Percentiles rank a stretch among this genome's conserved stretches.
These are phyloP conservation scores for Graphilbum sp. DNA, from an alignment of 2,329 filamentous ascomycete species.

Conservation along the genomic window DNA sequence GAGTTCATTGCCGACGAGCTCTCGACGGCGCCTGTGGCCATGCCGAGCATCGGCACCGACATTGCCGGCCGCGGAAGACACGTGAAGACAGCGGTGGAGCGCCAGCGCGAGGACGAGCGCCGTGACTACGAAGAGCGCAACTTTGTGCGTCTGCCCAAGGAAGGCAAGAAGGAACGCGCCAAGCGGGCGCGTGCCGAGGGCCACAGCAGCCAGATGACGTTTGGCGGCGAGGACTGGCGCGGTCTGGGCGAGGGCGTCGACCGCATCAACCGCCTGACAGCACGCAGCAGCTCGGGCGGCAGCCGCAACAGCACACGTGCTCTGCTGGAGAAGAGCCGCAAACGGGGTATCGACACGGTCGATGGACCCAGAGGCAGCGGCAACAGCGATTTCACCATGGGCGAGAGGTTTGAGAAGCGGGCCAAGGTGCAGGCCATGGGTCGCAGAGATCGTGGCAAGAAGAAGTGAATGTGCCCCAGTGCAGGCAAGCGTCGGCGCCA, in stretches of 20 bases:
- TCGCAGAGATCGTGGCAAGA: slow-evolving; percentile 26
- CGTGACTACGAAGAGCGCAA: slow-evolving; percentile 84
- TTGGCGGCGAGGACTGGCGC: slow-evolving; percentile 87
- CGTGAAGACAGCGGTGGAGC: slow-evolving; percentile 61
- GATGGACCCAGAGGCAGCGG: slow-evolving; percentile 57
- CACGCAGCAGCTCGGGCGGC: slow-evolving; percentile 32
- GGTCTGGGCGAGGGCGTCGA: slow-evolving; percentile 72
- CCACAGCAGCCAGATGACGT: slow-evolving; percentile 42
- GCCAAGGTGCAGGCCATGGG: slow-evolving; percentile 37
- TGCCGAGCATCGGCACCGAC: slow-evolving; percentile 84
- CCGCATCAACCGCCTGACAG: slow-evolving; percentile 68
- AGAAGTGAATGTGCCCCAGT: too few species aligned
- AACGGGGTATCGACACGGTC: slow-evolving; percentile 50
- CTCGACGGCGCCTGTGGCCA: slow-evolving; percentile 61
- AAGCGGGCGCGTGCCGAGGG: slow-evolving; percentile 41
- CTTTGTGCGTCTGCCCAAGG: slow-evolving; percentile 70
- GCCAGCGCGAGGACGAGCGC: slow-evolving; percentile 62
- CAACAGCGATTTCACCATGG: slow-evolving; percentile 38
- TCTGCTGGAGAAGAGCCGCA: slow-evolving; percentile 69
- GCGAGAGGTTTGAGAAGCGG: slow-evolving; percentile 59
- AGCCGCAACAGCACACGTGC: slow-evolving; percentile 36
- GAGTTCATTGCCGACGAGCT: slow-evolving; percentile 83
- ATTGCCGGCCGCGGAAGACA: slow-evolving; percentile 65
- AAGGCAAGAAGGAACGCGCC: slow-evolving; percentile 71
- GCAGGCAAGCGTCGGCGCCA: too few species aligned